phyloP scores from a whole-genome alignment of 108 stramenopile species.

The Cylindrotheca closterium region DNA sequence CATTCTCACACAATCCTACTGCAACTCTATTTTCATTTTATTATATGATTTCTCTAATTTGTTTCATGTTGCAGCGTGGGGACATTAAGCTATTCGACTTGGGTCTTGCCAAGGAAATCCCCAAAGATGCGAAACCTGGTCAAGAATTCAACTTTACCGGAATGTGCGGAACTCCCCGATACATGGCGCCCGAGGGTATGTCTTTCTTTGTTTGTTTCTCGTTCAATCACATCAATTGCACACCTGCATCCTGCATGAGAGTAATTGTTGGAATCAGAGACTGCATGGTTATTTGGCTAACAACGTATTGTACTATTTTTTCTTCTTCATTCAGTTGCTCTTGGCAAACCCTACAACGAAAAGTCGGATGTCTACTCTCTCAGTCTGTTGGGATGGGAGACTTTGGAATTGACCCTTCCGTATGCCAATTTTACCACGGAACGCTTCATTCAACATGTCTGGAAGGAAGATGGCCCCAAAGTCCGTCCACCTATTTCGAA shows the following conservation, averaged over 20 bases:
- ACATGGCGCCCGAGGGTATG: too few relatives aligned
- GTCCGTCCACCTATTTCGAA: constrained; percentile 28
- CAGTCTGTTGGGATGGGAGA: constrained; percentile 65
- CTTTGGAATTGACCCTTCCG: constrained; percentile 18
- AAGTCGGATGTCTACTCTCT: constrained; percentile 72
- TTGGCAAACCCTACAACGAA: constrained; percentile 53
- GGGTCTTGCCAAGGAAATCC: constrained; percentile 50
- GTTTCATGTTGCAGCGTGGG: neutral
- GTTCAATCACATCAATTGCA: too few relatives aligned
- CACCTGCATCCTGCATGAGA: too few relatives aligned
- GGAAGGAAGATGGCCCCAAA: constrained; percentile 20
- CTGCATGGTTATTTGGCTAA: too few relatives aligned
- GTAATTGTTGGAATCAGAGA: too few relatives aligned
- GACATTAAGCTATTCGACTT: constrained; percentile 59
- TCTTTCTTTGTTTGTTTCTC: too few relatives aligned
- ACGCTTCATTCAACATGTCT: constrained; percentile 1
- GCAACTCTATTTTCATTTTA: too few relatives aligned
- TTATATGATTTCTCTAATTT: too few relatives aligned
- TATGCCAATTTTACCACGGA: constrained; percentile 13
- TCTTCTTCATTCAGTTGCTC: constrained; percentile 55
- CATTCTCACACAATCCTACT: too few relatives aligned
- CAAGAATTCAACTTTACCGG: constrained; percentile 64
- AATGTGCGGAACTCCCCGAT: constrained; percentile 55
- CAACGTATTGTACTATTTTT: neutral
- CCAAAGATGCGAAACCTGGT: constrained; percentile 9